phyloP scores from a whole-genome alignment of 345 rosid genomes.

The Melaleuca quinquenervia region DNA sequence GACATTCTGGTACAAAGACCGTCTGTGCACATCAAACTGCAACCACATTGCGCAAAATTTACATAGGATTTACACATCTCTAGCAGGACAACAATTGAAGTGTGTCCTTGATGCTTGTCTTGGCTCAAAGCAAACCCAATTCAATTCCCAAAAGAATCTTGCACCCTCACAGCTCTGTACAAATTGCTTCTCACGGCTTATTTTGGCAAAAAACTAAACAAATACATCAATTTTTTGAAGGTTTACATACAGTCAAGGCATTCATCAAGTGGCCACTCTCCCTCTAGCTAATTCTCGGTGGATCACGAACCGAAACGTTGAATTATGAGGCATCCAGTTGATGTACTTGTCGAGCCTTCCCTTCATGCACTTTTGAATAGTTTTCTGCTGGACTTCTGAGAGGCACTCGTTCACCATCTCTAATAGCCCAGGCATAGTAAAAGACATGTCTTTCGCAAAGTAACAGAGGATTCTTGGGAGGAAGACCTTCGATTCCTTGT shows the following conservation, averaged over 20 bases:
- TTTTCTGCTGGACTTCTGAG: conserved; percentile 34
- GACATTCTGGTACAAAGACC: neutral
- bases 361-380: conserved; percentile 39
- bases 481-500: conserved; percentile 56
- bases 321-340: conserved; percentile 57
- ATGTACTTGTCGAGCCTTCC: conserved; percentile 38
- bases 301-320: conserved; percentile 58
- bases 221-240: neutral
- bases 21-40: neutral
- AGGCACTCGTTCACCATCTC: conserved; percentile 32
- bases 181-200: neutral
- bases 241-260: neutral
- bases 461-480: conserved; percentile 49
- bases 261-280: neutral
- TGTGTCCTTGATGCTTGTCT: neutral
- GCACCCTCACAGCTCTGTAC: neutral
- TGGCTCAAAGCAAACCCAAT: neutral
- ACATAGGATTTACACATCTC: neutral
- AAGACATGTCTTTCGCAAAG: conserved; percentile 62
- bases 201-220: neutral
- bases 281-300: conserved; percentile 38
- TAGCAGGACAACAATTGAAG: neutral
- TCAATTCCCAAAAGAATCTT: neutral
- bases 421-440: conserved; percentile 29
- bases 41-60: neutral